Evolutionary conservation across 2,329 filamentous ascomycete species (phyloP).

Genomic region (Arthroderma sp.): DNA sequence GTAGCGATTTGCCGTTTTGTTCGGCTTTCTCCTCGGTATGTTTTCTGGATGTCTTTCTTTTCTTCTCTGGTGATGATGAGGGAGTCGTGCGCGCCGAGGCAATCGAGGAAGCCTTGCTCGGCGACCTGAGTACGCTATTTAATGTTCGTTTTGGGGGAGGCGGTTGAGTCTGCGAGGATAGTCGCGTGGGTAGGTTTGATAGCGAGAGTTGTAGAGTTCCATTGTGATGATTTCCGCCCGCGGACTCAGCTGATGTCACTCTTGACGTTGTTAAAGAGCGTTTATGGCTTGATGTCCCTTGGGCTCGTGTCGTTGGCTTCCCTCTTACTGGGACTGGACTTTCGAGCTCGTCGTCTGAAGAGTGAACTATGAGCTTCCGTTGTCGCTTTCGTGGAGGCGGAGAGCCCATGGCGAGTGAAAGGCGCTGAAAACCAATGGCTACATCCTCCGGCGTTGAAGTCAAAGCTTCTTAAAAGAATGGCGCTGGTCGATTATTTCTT

Average conservation of each 20-base stretch:
- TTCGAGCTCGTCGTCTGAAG: slow-evolving; percentile 20
- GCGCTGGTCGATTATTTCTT: background rate
- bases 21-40: slow-evolving; percentile 10
- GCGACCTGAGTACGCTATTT: background rate
- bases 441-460: background rate
- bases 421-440: background rate
- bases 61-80: slow-evolving; percentile 25
- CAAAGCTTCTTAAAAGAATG: background rate
- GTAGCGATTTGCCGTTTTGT: slow-evolving; percentile 26
- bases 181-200: background rate
- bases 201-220: background rate
- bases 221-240: background rate
- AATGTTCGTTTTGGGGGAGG: background rate
- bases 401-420: slow-evolving; percentile 23
- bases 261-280: background rate
- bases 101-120: background rate
- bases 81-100: slow-evolving; percentile 14
- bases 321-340: slow-evolving; percentile 1
- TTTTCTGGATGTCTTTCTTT: background rate
- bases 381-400: slow-evolving; percentile 27
- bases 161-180: background rate
- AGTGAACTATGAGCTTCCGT: slow-evolving; percentile 22
- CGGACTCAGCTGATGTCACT: background rate
- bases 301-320: background rate
- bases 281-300: background rate